phyloP scores from a whole-genome alignment of 1,284 basidiomycete genomes.

The Psilocybe mexicana region DNA sequence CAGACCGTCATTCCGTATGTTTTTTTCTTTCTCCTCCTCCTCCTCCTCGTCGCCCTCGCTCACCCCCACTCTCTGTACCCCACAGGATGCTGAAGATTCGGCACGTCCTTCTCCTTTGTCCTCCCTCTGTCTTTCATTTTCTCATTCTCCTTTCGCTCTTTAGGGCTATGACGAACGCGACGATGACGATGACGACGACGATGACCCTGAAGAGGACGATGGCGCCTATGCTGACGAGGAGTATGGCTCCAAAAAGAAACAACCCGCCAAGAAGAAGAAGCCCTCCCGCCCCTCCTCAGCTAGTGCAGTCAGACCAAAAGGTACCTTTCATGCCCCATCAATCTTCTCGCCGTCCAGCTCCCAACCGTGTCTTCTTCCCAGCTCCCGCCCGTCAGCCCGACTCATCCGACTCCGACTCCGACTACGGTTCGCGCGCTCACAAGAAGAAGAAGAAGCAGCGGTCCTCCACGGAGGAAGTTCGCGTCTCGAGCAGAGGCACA shows the following conservation, averaged over 20 bases:
- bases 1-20: constrained; percentile 27
- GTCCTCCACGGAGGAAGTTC: constrained; percentile 64
- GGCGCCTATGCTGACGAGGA: constrained; percentile 77
- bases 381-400: constrained; percentile 49
- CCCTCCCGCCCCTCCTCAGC: constrained; percentile 39
- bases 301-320: constrained; percentile 55
- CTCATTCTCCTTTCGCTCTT: constrained; percentile 20
- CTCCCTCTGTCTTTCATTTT: constrained; percentile 17
- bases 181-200: constrained; percentile 52
- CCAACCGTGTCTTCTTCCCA: constrained; percentile 28
- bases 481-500: constrained; percentile 79
- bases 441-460: constrained; percentile 76
- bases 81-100: constrained; percentile 66
- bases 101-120: constrained; percentile 41
- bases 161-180: constrained; percentile 71
- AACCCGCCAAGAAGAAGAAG: constrained; percentile 63
- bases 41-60: constrained; percentile 27
- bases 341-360: constrained; percentile 1
- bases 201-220: constrained; percentile 64
- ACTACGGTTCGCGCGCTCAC: constrained; percentile 84
- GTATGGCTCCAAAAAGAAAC: constrained; percentile 64
- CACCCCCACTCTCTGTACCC: constrained; percentile 6
- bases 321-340: constrained; percentile 37
- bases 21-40: constrained; percentile 25
- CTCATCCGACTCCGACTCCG: constrained; percentile 81